Conservation (phyloP, 306 rosid genomes). For the Ceratonia siliqua region DNA sequence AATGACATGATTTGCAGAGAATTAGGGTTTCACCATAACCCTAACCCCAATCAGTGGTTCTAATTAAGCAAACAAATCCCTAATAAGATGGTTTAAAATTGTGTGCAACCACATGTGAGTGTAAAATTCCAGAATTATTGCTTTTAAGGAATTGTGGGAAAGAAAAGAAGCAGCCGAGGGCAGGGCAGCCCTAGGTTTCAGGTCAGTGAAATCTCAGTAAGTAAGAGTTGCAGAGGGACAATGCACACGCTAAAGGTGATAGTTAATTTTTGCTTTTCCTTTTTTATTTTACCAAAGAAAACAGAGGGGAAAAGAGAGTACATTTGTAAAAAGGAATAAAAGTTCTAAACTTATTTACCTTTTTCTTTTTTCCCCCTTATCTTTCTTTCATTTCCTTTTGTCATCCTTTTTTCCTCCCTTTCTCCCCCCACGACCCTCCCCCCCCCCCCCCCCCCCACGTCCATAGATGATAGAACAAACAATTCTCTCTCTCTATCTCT, state of each 20-base stretch:
- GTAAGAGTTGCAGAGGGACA: constrained; percentile 58
- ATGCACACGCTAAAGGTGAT: constrained; percentile 61
- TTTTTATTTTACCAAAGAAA: constrained; percentile 36
- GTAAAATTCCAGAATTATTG: constrained; percentile 28
- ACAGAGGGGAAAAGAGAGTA: constrained; percentile 12
- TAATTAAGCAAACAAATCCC: constrained; percentile 52
- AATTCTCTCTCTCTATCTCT: constrained; percentile 34
- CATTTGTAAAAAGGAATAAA: constrained; percentile 39
- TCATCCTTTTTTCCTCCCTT: constrained; percentile 35
- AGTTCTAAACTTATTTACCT: constrained; percentile 37
- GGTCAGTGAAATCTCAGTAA: constrained; percentile 40
- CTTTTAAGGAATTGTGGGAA: constrained; percentile 32
- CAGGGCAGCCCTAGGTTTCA: constrained; percentile 53
- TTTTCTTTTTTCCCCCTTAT: constrained; percentile 29
- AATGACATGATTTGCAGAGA: constrained; percentile 51
- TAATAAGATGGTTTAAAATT: constrained; percentile 54
- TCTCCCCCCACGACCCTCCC: constrained; percentile 49
- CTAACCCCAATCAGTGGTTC: constrained; percentile 51
- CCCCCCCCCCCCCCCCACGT: constrained; percentile 60
- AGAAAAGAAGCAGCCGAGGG: constrained; percentile 33
- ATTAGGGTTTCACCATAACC: constrained; percentile 56
- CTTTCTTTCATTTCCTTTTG: constrained; percentile 38
- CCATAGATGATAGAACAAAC: constrained; percentile 56
- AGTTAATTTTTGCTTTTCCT: constrained; percentile 33
- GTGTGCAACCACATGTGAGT: constrained; percentile 51